Conservation (phyloP, 2,329 filamentous ascomycete genomes). For the Podosphaera leucotricha region DNA sequence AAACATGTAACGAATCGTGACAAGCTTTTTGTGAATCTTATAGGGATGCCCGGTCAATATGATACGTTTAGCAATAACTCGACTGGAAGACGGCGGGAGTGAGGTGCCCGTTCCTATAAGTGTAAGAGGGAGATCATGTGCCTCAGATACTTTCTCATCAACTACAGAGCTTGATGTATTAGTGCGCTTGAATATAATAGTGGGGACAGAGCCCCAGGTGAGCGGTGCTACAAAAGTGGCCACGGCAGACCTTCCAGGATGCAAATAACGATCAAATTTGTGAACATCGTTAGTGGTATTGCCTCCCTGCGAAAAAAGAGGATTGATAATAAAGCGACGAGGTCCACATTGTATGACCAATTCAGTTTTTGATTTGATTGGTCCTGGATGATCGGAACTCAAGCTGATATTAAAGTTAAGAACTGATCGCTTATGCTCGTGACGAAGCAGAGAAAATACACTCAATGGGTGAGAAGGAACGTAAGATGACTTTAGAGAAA, state of each 20-base stretch:
- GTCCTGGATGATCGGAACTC: conserved; percentile 47
- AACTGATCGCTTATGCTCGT: conserved; percentile 83
- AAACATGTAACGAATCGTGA: conserved; percentile 98
- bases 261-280: conserved; percentile 81
- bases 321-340: conserved; percentile 67
- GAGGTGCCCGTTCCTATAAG: conserved; percentile 75
- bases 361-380: conserved; percentile 80
- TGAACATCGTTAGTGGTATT: conserved; percentile 91
- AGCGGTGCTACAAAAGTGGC: conserved; percentile 77
- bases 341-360: conserved; percentile 80
- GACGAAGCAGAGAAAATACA: conserved; percentile 68
- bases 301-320: conserved; percentile 71
- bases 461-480: conserved; percentile 37
- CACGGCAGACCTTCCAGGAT: conserved; percentile 73
- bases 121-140: conserved; percentile 26
- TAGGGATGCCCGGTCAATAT: conserved; percentile 89
- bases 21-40: conserved; percentile 96
- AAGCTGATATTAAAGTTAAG: conserved; percentile 80
- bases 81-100: conserved; percentile 48
- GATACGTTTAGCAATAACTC: conserved; percentile 81
- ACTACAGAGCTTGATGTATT: conserved; percentile 20
- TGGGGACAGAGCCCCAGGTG: conserved; percentile 79
- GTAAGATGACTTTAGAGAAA: conserved; percentile 28
- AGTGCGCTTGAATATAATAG: conserved; percentile 58
- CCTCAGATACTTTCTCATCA: conserved; percentile 20